Percentiles rank a stretch among this genome's conserved stretches.
phyloP scores from a whole-genome alignment of 306 rosid species.

The Vigna trinervia region DNA sequence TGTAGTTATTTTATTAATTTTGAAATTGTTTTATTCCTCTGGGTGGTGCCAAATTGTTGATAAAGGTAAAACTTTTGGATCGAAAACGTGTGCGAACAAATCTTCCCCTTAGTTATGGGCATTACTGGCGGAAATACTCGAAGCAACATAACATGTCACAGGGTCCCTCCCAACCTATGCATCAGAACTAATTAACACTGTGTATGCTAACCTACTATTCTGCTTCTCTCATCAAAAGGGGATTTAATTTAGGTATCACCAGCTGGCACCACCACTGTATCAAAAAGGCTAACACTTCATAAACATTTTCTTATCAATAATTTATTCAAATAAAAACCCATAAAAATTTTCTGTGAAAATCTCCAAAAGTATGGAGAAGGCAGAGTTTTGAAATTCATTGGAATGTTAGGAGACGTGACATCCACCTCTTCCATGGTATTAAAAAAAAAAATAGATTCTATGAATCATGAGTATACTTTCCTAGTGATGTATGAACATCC shows the following conservation, averaged over 20 bases:
- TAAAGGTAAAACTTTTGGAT: constrained; percentile 10
- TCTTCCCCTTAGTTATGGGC: constrained; percentile 50
- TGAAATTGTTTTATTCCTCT: not conserved
- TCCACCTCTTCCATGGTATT: not conserved
- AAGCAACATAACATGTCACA: constrained; percentile 7
- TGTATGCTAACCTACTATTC: constrained; percentile 17
- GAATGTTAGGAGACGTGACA: not conserved
- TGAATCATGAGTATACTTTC: constrained; percentile 21
- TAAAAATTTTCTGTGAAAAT: too few species aligned
- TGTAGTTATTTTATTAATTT: not conserved
- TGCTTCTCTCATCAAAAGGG: constrained; percentile 14
- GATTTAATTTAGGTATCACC: constrained; percentile 5
- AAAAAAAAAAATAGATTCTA: not conserved
- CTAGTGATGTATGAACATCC: constrained; percentile 35
- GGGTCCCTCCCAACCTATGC: constrained; percentile 40
- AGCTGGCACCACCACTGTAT: constrained; percentile 26
- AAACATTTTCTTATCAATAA: not conserved
- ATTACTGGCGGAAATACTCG: constrained; percentile 41
- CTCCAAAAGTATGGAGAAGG: not conserved
- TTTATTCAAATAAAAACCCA: not conserved
- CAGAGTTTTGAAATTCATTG: not conserved
- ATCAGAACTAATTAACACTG: constrained; percentile 25
- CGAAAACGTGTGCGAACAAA: constrained; percentile 31
- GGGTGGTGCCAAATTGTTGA: not conserved
- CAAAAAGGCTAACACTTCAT: not conserved